Evolutionary conservation across 2,329 filamentous ascomycete genomes (phyloP).

Genomic region (Fusarium pilosicola): DNA sequence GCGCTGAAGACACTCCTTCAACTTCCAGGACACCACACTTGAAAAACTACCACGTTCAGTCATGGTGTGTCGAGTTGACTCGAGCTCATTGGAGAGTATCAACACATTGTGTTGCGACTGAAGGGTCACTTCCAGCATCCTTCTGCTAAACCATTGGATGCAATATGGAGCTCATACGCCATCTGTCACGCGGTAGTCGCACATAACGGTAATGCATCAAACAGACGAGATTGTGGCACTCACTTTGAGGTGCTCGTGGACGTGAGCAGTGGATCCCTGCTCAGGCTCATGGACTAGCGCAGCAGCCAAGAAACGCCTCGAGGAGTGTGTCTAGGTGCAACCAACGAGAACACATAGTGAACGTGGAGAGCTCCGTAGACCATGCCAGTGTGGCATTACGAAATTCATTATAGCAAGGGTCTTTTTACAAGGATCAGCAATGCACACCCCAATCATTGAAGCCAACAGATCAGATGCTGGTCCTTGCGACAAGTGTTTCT

Average conservation of each 20-base stretch:
- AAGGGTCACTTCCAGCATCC: slow-evolving; percentile 1
- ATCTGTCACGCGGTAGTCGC: slow-evolving; percentile 12
- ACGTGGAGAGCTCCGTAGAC: slow-evolving; percentile 7
- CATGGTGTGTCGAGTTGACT: neutral
- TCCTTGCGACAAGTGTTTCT: neutral
- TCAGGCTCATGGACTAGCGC: slow-evolving; percentile 12
- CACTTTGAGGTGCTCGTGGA: neutral
- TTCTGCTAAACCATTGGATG: neutral
- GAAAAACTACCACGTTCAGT: slow-evolving; percentile 21
- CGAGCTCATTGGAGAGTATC: neutral
- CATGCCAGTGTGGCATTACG: slow-evolving; percentile 25
- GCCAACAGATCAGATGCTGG: slow-evolving; percentile 9
- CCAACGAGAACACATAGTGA: slow-evolving; percentile 7
- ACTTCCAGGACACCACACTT: slow-evolving; percentile 6
- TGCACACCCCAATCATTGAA: slow-evolving; percentile 6
- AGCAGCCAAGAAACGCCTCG: slow-evolving; percentile 27
- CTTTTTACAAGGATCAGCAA: slow-evolving; percentile 9
- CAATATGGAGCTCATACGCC: neutral
- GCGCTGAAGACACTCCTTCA: slow-evolving; percentile 17
- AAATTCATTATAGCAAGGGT: slow-evolving; percentile 29
- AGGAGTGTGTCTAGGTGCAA: neutral
- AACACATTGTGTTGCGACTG: slow-evolving; percentile 5
- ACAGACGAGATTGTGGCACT: slow-evolving; percentile 22
- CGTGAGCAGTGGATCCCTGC: neutral
- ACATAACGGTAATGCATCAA: slow-evolving; percentile 24